Percentiles rank a stretch among this genome's conserved stretches.
Evolutionary conservation across 2,329 filamentous ascomycete species (phyloP).

Genomic region (Ophiocordyceps camponoti-floridani): DNA sequence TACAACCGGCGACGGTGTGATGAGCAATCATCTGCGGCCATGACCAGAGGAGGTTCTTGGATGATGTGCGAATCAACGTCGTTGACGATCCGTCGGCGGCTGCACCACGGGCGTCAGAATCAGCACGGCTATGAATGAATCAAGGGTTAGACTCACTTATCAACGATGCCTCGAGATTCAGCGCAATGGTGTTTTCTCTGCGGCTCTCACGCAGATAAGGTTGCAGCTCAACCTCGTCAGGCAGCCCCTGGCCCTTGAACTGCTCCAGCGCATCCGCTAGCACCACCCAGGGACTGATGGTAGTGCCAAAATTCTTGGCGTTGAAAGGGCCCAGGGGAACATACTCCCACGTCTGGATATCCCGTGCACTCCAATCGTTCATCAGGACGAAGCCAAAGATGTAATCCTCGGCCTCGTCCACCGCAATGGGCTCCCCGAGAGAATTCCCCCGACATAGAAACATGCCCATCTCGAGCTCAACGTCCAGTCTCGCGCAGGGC

Average conservation of each 20-base stretch:
- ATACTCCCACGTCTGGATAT: conserved; percentile 46
- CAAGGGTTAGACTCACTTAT: conserved; percentile 13
- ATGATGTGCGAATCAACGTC: conserved; percentile 14
- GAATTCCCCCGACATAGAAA: conserved; percentile 51
- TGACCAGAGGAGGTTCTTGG: conserved; percentile 49
- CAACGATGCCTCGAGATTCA: conserved; percentile 19
- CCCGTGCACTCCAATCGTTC: conserved; percentile 47
- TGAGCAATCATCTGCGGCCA: conserved; percentile 76
- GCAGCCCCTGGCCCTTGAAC: conserved; percentile 7
- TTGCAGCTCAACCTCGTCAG: conserved; percentile 16
- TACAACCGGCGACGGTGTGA: conserved; percentile 62
- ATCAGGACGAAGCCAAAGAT: conserved; percentile 53
- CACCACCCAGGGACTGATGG: conserved; percentile 45
- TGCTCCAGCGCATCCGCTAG: conserved; percentile 36
- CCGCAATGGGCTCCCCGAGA: conserved; percentile 45
- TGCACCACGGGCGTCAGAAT: conserved; percentile 2
- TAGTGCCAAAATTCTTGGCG: conserved; percentile 41
- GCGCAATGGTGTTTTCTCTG: conserved; percentile 16
- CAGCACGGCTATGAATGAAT: not conserved
- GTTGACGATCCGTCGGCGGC: conserved; percentile 12
- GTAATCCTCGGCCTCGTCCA: conserved; percentile 47
- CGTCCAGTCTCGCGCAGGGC: conserved; percentile 34
- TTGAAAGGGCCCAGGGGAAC: conserved; percentile 44
- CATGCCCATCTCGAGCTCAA: conserved; percentile 63
- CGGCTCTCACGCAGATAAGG: conserved; percentile 38